Evolutionary conservation across 2,329 filamentous ascomycete species (phyloP).

Genomic region (Scortechinia acanthostroma): DNA sequence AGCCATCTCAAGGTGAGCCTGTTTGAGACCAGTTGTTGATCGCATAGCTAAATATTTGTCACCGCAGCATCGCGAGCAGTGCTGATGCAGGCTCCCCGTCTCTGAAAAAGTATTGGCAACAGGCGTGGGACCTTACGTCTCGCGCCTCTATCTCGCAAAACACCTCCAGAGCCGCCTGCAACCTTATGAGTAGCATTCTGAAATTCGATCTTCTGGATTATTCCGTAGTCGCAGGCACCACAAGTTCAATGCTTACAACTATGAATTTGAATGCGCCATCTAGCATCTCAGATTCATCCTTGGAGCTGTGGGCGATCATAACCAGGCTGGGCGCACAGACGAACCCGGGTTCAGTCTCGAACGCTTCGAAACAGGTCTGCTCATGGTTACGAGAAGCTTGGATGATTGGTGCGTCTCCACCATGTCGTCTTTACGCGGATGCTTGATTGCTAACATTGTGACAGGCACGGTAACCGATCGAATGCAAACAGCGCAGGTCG

Average conservation of each 20-base stretch:
- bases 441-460: conserved; percentile 14
- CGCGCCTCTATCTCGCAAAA: conserved; percentile 64
- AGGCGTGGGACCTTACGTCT: conserved; percentile 69
- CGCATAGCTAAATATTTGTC: conserved; percentile 5
- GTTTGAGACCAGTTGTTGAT: background rate
- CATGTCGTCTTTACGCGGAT: background rate
- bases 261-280: conserved; percentile 65
- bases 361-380: conserved; percentile 65
- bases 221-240: conserved; percentile 57
- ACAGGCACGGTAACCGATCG: conserved; percentile 43
- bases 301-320: conserved; percentile 65
- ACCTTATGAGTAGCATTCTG: conserved; percentile 65
- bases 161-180: conserved; percentile 72
- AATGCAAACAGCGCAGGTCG: background rate
- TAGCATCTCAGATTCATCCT: conserved; percentile 70
- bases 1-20: conserved; percentile 66
- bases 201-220: conserved; percentile 60
- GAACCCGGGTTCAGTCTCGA: conserved; percentile 61
- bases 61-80: conserved; percentile 36
- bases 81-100: conserved; percentile 23
- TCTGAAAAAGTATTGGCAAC: conserved; percentile 52
- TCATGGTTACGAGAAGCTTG: conserved; percentile 78
- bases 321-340: conserved; percentile 60
- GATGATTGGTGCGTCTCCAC: conserved; percentile 60
- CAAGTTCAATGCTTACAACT: conserved; percentile 61